Evolutionary conservation across 306 rosid species (phyloP), one percentile per base, ranked within the genome.

Genomic region (Abrus precatorius): DNA sequence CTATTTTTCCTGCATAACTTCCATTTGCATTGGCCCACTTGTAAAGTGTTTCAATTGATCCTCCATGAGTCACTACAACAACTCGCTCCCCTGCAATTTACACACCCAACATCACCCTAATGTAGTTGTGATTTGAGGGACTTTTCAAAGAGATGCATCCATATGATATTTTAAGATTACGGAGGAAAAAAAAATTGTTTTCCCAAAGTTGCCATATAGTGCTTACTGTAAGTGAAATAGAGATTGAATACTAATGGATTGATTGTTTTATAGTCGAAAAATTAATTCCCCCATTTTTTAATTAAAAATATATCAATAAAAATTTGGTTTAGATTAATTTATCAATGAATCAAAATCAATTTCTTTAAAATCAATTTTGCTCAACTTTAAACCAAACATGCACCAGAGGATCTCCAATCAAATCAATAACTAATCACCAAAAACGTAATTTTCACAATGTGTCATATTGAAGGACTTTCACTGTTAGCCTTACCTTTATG

Each of bases 41-140:
- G 80, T 82, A 71, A 48, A 95, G 86, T 45, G 94, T 20, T 85
- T 93, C 86, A 13, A 95, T 89, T 36, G 85, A 87, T 78, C 93
- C 96, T 0, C 98, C 97, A 76, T 95, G 98, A 77, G 90, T 82
- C 40, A 91, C 98, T 48, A 88, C 87, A 3, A 88, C 85, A 13
- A 91, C 85, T 86, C 92, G 74, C 55, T 91, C 84, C 79, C 96
- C 98, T 91, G 87, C 83, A 74, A 70, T 50, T 52, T 52, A 79
- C 1, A 34, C 61, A 20, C 1, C 49, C 40, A 69, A 20, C 65
- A 75, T 81, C 66, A 84, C 3, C 67, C n/a, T n/a, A n/a, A n/a
- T n/a, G n/a, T n/a, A n/a, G n/a, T n/a, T 20, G 20, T 20, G 20
- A 20, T 20, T 20, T 20, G 4, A 69, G 33, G 30, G 28, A 53